Evolutionary conservation across 2,329 filamentous ascomycete species (phyloP).

Genomic region (Chaetothyriales sp.): DNA sequence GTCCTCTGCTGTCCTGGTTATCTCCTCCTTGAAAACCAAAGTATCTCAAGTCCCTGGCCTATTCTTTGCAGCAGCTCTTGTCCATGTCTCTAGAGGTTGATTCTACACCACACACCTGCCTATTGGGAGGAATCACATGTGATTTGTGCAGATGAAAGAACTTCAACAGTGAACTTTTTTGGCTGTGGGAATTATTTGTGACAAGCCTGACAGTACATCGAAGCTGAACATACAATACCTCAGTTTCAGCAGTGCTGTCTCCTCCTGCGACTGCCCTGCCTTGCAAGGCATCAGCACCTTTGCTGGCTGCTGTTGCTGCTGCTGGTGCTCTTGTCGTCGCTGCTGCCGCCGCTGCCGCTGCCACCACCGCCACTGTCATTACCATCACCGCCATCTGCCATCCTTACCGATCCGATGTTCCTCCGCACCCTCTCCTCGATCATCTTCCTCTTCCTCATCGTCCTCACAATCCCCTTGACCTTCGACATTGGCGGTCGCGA

Average conservation of each 20-base stretch:
- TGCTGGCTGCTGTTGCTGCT: constrained; percentile 1
- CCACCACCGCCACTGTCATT: not conserved
- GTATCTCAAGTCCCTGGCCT: not conserved
- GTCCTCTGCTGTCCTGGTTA: not conserved
- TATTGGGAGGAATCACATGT: not conserved
- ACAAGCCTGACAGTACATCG: not conserved
- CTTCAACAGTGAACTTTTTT: not conserved
- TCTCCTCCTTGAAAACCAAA: not conserved
- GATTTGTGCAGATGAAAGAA: not conserved
- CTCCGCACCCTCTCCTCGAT: constrained; percentile 64
- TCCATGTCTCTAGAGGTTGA: not conserved
- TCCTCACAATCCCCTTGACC: constrained; percentile 89
- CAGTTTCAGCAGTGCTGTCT: not conserved
- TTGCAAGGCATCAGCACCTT: not conserved
- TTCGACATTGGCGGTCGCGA: constrained; percentile 96
- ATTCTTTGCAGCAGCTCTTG: not conserved
- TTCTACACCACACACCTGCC: not conserved
- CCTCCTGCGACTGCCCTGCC: constrained; percentile 1
- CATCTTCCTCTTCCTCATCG: constrained; percentile 76
- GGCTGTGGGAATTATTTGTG: not conserved
- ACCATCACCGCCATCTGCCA: constrained; percentile 31
- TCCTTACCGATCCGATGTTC: constrained; percentile 49
- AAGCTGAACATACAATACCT: not conserved
- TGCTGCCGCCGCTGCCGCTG: constrained; percentile 1
- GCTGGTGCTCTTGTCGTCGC: not conserved